phyloP scores from a whole-genome alignment of 306 rosid species.

The Ziziphus jujuba region DNA sequence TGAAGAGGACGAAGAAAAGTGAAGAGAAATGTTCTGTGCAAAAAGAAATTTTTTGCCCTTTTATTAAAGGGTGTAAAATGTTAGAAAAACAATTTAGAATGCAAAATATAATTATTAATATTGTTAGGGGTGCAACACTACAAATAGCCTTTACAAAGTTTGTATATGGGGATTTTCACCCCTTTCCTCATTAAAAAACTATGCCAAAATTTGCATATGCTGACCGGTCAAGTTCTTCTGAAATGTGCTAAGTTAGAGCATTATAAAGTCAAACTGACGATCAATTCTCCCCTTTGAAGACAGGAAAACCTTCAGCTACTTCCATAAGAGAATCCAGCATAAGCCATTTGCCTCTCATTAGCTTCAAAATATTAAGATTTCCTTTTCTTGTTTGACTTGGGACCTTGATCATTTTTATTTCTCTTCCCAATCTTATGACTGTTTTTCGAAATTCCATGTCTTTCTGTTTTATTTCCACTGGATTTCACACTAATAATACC shows the following conservation, averaged over 20 bases:
- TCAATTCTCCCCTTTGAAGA: too few relatives aligned
- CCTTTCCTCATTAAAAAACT: neutral
- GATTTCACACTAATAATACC: slow-evolving; percentile 71
- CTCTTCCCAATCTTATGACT: slow-evolving; percentile 48
- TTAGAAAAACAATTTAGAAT: too few relatives aligned
- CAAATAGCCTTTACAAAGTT: too few relatives aligned
- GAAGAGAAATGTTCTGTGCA: too few relatives aligned
- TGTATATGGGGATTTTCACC: too few relatives aligned
- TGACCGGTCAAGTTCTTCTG: neutral
- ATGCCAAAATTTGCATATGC: neutral
- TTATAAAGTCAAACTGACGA: neutral
- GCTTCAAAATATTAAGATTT: slow-evolving; percentile 26
- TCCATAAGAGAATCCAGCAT: neutral
- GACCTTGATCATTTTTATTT: slow-evolving; percentile 33
- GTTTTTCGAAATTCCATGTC: slow-evolving; percentile 38
- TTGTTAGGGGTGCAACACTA: too few relatives aligned
- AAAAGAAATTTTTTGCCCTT: too few relatives aligned
- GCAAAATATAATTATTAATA: too few relatives aligned
- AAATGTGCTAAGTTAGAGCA: neutral
- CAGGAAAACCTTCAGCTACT: slow-evolving; percentile 4
- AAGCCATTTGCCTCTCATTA: neutral
- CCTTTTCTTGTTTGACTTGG: slow-evolving; percentile 53
- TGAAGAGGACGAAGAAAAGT: too few relatives aligned
- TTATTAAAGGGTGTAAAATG: too few relatives aligned
- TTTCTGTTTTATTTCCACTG: slow-evolving; percentile 28